phyloP scores from a whole-genome alignment of 2,329 filamentous ascomycete species.

The Sphaerulina populicola region DNA sequence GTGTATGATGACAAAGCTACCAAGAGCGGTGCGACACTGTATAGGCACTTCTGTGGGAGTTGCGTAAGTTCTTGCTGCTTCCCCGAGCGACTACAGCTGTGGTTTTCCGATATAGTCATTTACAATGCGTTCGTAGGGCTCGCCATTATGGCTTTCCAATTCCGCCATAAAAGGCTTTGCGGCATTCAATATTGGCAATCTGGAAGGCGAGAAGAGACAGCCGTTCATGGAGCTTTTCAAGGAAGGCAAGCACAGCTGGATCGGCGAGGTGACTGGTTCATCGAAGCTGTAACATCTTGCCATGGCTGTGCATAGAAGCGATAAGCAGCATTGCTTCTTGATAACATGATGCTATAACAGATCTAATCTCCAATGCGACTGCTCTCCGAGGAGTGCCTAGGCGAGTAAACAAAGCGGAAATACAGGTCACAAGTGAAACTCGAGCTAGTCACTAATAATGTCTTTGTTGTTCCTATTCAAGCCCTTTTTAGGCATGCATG shows the following conservation, averaged over 20 bases:
- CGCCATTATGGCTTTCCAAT: constrained; percentile 20
- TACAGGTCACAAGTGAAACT: no score
- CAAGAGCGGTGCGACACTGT: constrained; percentile 23
- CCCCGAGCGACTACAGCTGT: not conserved
- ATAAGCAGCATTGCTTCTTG: not conserved
- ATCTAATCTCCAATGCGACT: no score
- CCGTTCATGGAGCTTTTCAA: constrained; percentile 18
- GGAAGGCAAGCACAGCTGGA: constrained; percentile 13
- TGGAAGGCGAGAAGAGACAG: constrained; percentile 15
- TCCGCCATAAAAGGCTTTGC: constrained; percentile 18
- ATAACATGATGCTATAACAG: not conserved
- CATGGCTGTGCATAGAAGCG: not conserved
- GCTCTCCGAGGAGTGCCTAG: no score
- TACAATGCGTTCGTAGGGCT: constrained; percentile 13
- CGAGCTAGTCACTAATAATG: not conserved
- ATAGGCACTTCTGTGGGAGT: constrained; percentile 24
- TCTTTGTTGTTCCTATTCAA: not conserved
- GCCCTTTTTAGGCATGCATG: not conserved
- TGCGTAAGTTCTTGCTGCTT: constrained; percentile 23
- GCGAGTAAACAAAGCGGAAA: no score
- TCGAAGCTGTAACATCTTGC: constrained; percentile 13
- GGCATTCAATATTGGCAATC: constrained; percentile 14
- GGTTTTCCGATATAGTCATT: not conserved
- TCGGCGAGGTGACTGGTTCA: constrained; percentile 16
- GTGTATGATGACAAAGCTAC: constrained; percentile 24